Evolutionary conservation across 257 asterid genomes (phyloP), one percentile per base, ranked within the genome.

Genomic region (Ajuga chamaepitys): DNA sequence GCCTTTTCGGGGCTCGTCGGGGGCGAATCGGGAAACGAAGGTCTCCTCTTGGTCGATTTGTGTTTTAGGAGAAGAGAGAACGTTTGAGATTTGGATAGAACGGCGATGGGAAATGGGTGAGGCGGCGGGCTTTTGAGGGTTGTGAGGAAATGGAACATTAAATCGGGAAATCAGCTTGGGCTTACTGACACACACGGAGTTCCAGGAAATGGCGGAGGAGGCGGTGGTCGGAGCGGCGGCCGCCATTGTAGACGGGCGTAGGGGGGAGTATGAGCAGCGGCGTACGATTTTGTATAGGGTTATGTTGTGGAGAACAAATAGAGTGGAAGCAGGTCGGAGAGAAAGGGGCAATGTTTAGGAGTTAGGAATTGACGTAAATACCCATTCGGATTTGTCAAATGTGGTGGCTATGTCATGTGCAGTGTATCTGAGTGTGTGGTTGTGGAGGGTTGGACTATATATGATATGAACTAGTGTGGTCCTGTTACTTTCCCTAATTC

Each of bases 1-100:
- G 60, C 97, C 97, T 58, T 87, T 85, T 3, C 97, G 81, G 0
- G 89, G 95, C 59, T 89, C 86, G 63, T 87, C 91, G 2, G 81
- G 65, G 61, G 80, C 77, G 53, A 83, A 89, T 42, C 91, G 78
- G 70, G 94, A 83, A 55, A 69, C 32, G 54, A 81, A 80, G 0
- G 75, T 26, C 53, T 78, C 71, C 32, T 60, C 47, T 2, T 58
- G 20, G 5, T 32, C 70, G 30, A 67, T 21, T 7, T 47, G 47
- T 1, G 4, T 58, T 8, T 64, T 57, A 0, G 79, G 70, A 0
- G 80, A 64, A 7, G 83, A 75, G 8, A 68, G 68, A 25, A 77
- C 85, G 17, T 51, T 70, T 7, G 79, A 52, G 70, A 80, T 74
- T 1, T 50, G 76, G 20, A 82, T 73, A 10, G 67, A 47, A 20